Evolutionary conservation across 2,329 filamentous ascomycete species (phyloP), one percentile per base, ranked within the genome.

Genomic region (Monilinia polystroma): DNA sequence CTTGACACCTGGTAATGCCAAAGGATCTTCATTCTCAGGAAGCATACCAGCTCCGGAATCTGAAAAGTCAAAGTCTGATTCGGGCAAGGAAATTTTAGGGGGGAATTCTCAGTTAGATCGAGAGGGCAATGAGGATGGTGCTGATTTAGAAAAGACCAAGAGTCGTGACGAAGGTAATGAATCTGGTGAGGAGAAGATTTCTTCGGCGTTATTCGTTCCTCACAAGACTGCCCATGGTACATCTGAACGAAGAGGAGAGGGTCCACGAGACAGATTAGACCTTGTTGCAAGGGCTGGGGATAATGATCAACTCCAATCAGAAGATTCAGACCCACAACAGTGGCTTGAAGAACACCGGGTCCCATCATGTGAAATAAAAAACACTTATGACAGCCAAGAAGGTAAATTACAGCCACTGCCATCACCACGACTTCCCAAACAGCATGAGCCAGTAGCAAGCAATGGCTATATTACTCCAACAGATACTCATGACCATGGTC

Each of bases 181-280:
- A 65, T 93, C 90, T 18, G 89, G 91, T 67, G 88, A 91, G 76
- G 91, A 95, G 77, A 91, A 94, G 77, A 93, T 95, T 69, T 92
- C 90, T n/a, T 94, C 90, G 43, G 91, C 91, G 32, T 83, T 93
- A 52, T 95, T 95, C 76, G 83, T 93, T 58, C 91, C 91, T 53
- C 91, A 94, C 79, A 87, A 91, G 73, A 83, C 83, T 32, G 71
- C 74, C 54, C 74, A 82, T 68, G 75, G 83, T 56, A 78, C 78
- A 38, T 74, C 79, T 12, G 79, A 81, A 54, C 77, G 68, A 6
- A 63, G 67, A 26, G 66, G 67, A 35, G 65, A 68, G 35, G 65
- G 52, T 4, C 64, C 60, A 20, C 66, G 68, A 38, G 64, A 68
- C 35, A 66, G 57, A 8, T 59, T 67, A 51, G 63, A 71, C 60